Evolutionary conservation across 2,329 filamentous ascomycete genomes (phyloP), one percentile per base, ranked within the genome.

Genomic region (Cucurbitaria berberidis): DNA sequence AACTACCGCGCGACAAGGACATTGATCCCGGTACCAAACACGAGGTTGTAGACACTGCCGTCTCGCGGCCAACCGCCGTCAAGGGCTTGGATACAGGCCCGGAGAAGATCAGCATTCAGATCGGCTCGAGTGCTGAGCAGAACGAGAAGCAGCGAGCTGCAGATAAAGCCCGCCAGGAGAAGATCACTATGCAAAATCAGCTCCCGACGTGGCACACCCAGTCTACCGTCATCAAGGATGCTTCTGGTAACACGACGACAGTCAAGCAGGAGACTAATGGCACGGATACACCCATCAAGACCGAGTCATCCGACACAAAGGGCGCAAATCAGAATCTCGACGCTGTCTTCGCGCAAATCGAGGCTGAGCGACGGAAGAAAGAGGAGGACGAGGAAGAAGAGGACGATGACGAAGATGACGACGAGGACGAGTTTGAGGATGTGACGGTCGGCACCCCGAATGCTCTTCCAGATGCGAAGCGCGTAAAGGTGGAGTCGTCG

Each of bases 201-300:
- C 75, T 91, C 55, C 89, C 89, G 2, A 77, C 81, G 8, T 91
- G 89, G 87, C 89, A 90, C 76, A 84, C 86, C 0, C 84, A 87
- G 51, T 89, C 86, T 57, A 90, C 88, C 1, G 83, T 90, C 42
- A 75, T 74, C 18, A 72, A 78, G 42, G 66, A 74, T 64, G 51
- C 67, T 84, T n/a, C 89, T 84, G 53, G 66, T 60, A 49, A 72
- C 64, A 47, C 68, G 63, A 32, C 73, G 61, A 22, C 70, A 53
- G 40, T 75, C 69, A 66, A 70, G 59, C 49, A 63, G 60, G 56
- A 69, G 70, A 74, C 78, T 35, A 77, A 73, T 61, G 71, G 76
- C 59, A 61, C 67, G 55, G 56, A 68, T 44, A 67, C 55, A 46
- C 68, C 55, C 10, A 70, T 76, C 22, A 79, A 78, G 39, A 67